Evolutionary conservation across 768 basidiomycete genomes (phyloP).

Genomic region (Tulasnella sp.): DNA sequence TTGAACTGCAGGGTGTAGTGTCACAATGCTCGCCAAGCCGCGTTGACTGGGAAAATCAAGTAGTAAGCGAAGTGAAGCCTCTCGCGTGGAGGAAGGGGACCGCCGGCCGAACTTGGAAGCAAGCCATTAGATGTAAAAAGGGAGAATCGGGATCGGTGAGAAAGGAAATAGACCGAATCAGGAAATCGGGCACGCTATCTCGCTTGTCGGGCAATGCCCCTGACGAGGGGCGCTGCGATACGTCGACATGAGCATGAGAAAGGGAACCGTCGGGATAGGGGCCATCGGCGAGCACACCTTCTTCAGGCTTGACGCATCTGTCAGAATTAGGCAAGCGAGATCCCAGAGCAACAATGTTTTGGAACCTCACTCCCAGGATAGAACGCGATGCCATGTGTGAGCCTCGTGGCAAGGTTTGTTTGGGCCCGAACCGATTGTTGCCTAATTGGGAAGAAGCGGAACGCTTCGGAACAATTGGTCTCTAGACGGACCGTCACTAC

Average conservation of each 20-base stretch:
- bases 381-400: not conserved
- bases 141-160: not conserved
- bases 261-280: conserved; percentile 4
- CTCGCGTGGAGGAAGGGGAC: not conserved
- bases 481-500: not conserved
- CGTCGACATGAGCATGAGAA: not conserved
- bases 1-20: not conserved
- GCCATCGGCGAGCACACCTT: not conserved
- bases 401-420: not conserved
- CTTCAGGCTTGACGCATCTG: not conserved
- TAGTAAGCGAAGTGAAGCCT: no score
- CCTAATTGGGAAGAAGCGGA: not conserved
- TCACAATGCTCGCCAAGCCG: no score
- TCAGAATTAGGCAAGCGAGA: not conserved
- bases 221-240: not conserved
- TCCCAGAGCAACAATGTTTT: not conserved
- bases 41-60: no score
- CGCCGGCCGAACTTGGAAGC: not conserved
- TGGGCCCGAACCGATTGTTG: not conserved
- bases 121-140: not conserved
- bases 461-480: not conserved
- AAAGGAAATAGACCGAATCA: not conserved
- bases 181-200: not conserved
- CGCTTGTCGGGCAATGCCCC: not conserved
- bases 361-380: not conserved